phyloP scores from a whole-genome alignment of 1,139 yeast genomes.

The Geotrichum siamense region DNA sequence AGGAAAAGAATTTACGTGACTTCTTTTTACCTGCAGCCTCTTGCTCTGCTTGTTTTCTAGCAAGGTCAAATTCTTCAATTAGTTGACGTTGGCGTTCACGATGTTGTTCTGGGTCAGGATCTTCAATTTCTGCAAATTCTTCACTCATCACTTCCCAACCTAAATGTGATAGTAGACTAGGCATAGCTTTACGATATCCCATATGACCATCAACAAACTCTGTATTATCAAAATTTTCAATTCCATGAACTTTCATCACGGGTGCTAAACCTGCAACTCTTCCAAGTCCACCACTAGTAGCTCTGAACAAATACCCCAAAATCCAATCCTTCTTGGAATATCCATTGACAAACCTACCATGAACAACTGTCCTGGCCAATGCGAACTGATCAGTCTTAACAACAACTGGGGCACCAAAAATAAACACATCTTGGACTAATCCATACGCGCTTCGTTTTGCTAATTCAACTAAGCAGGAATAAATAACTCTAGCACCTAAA shows the following conservation, averaged over 20 bases:
- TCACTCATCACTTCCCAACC: constrained; percentile 84
- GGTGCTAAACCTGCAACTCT: constrained; percentile 87
- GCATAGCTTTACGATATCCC: constrained; percentile 93
- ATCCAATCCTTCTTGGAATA: constrained; percentile 94
- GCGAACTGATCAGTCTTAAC: constrained; percentile 72
- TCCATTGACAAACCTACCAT: constrained; percentile 87
- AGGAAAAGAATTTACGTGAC: constrained; percentile 35
- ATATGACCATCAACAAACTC: constrained; percentile 88
- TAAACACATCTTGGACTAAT: constrained; percentile 75
- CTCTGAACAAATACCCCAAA: constrained; percentile 87
- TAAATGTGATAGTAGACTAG: constrained; percentile 57
- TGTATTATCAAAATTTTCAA: constrained; percentile 84
- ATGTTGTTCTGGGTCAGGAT: constrained; percentile 84
- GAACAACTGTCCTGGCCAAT: constrained; percentile 75
- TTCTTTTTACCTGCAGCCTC: constrained; percentile 33
- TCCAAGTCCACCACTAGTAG: constrained; percentile 90
- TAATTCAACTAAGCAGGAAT: constrained; percentile 80
- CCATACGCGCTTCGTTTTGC: constrained; percentile 86
- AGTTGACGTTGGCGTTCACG: constrained; percentile 72
- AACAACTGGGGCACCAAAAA: constrained; percentile 87
- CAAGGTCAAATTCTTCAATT: constrained; percentile 77
- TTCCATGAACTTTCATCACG: constrained; percentile 47
- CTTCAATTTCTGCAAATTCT: constrained; percentile 92
- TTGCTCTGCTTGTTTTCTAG: constrained; percentile 47
- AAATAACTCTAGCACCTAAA: constrained; percentile 85